Evolutionary conservation across 1,284 basidiomycete genomes (phyloP).

Genomic region (Microbotryum lychnidis-dioicae): DNA sequence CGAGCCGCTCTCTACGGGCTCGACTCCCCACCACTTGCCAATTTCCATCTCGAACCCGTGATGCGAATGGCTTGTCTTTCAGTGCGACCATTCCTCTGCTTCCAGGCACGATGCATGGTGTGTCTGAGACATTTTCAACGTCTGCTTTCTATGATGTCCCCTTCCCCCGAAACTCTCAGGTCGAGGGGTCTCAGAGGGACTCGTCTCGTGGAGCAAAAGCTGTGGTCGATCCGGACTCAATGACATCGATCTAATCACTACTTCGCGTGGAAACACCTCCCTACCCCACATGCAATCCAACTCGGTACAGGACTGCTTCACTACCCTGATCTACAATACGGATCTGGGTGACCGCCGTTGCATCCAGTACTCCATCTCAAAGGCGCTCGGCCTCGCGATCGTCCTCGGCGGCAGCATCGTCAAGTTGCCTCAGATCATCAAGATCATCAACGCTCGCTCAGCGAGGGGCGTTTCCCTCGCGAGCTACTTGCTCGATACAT

Average conservation of each 20-base stretch:
- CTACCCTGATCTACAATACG: constrained; percentile 78
- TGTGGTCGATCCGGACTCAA: not conserved
- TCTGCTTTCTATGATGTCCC: not conserved
- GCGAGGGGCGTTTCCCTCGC: constrained; percentile 74
- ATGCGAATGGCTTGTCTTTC: not conserved
- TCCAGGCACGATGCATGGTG: not conserved
- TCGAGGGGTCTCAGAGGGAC: not conserved
- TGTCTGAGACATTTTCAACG: constrained; percentile 5
- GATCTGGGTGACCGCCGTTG: constrained; percentile 74
- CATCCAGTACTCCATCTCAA: constrained; percentile 83
- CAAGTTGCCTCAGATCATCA: constrained; percentile 79
- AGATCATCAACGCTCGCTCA: constrained; percentile 52
- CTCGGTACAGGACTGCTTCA: constrained; percentile 71
- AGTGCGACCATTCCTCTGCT: not conserved
- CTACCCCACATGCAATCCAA: not conserved
- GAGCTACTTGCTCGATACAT: constrained; percentile 53
- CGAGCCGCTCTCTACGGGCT: not conserved
- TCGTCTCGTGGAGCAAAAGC: not conserved
- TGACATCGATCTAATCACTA: not conserved
- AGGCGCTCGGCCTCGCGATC: constrained; percentile 84
- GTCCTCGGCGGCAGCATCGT: constrained; percentile 84
- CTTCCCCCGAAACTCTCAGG: not conserved
- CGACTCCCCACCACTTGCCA: no score
- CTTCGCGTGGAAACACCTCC: not conserved
- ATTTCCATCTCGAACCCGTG: not conserved